Percentiles rank a stretch among this genome's conserved stretches.
These are phyloP conservation scores for Lathyrus tuberosus DNA, from an alignment of 306 rosid species.

Conservation along the genomic window DNA sequence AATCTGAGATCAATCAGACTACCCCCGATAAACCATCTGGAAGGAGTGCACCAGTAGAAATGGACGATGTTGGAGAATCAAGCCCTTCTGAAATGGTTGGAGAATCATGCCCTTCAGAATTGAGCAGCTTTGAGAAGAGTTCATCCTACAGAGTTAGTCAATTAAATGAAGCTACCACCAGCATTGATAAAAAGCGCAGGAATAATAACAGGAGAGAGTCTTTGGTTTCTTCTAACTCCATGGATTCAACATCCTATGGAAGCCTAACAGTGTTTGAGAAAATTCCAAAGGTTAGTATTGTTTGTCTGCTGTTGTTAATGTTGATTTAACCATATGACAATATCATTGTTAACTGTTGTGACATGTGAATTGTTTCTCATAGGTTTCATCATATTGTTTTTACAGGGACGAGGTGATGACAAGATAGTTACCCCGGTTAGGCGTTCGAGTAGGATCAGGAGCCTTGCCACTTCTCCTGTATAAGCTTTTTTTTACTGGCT, in stretches of 20 bases:
- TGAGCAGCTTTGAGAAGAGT: conserved; percentile 64
- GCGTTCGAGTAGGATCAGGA: conserved; percentile 78
- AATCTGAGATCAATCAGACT: conserved; percentile 27
- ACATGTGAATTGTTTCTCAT: conserved; percentile 1
- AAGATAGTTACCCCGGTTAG: conserved; percentile 77
- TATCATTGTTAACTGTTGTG: conserved; percentile 9
- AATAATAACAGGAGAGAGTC: conserved; percentile 69
- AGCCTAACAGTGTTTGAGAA: conserved; percentile 80
- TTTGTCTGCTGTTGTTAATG: neutral
- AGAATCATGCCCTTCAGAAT: conserved; percentile 67
- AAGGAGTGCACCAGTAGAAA: conserved; percentile 44
- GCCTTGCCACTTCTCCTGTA: conserved; percentile 54
- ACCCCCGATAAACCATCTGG: conserved; percentile 45
- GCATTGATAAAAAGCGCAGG: conserved; percentile 57
- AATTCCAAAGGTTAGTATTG: conserved; percentile 58
- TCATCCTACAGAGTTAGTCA: conserved; percentile 33
- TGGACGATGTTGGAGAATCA: conserved; percentile 49
- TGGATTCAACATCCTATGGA: conserved; percentile 69
- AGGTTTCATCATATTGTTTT: neutral
- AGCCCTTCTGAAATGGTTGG: conserved; percentile 62
- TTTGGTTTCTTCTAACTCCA: conserved; percentile 68
- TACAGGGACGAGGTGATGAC: conserved; percentile 60
- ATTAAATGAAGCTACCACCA: conserved; percentile 47
- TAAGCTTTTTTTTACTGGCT: conserved; percentile 21
- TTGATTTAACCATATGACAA: neutral